Base-by-base conservation (phyloP, 495 filamentous ascomycete genomes). In the Penicillium flavigenum region DNA sequence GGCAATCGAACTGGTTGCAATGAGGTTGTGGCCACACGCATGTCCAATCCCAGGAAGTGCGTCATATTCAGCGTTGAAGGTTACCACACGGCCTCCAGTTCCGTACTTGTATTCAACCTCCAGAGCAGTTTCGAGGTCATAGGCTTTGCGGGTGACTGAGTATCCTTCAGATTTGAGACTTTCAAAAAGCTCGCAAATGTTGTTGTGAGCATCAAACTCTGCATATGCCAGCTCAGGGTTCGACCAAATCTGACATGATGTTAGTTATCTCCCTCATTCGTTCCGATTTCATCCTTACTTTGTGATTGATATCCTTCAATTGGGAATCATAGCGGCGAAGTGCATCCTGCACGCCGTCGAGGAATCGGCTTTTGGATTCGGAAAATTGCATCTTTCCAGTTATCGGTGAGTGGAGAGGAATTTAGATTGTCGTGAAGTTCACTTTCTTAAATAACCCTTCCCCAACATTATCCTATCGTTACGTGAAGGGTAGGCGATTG, bases 21-120 rank as follows among this genome's bases (percentile, higher is more conserved):
- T 80, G 16, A 78, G 66, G 47, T 80, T 80, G 46, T 80, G 76
- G 7, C 78, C 78, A 51, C 78, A 80, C 1, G 76, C 78, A 47
- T 80, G 78, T 6, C 78, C 78, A 34, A 80, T 75, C 0, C 70
- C 75, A 0, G 75, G 67, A 0, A 80, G 73, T 1, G 76, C 78
- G 57, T 80, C 82, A 65, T 84, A 84, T 61, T 86, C 83, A 10
- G 79, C 80, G 47, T 86, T 86, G 61, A 82, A 86, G 0, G 74
- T 78, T 14, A 87, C 72, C 0, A 77, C 65, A 0, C 79, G 80
- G 0, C 83, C 82, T 1, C 64, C 63, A 1, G 50, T 60, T 12
- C 79, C 80, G 17, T 71, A 70, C 17, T 75, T 74, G 44, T 75
- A 85, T 4, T 80, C 73, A n/a, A 81, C 75, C 24, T 83, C 76